A percentile compares a stretch with the other conserved stretches of the same genome.
Evolutionary conservation across 2,329 filamentous ascomycete species (phyloP).

Genomic region (Penicillium hordei): DNA sequence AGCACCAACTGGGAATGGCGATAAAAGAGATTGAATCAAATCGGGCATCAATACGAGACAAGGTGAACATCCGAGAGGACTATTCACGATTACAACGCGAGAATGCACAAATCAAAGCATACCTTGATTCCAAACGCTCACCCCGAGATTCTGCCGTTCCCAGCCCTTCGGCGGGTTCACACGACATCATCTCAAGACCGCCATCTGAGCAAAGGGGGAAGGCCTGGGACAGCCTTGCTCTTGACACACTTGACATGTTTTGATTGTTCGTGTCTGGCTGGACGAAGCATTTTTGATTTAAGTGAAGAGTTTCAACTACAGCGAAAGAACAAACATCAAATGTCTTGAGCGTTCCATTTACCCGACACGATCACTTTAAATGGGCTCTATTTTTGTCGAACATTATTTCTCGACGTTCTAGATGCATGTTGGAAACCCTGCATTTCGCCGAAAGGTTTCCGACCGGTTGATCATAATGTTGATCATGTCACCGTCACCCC

Average conservation of each 20-base stretch:
- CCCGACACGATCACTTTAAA: not conserved
- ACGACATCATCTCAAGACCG: conserved; percentile 14
- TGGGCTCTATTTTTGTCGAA: not conserved
- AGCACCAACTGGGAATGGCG: conserved; percentile 24
- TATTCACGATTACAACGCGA: conserved; percentile 26
- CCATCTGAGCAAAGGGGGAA: conserved; percentile 17
- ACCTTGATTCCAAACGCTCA: conserved; percentile 17
- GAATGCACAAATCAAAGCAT: conserved; percentile 24
- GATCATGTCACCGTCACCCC: not conserved
- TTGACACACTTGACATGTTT: conserved; percentile 27
- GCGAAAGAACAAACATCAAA: not conserved
- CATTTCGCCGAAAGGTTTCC: not conserved
- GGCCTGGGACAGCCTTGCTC: conserved; percentile 29
- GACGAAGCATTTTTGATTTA: not conserved
- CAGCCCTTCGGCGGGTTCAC: conserved; percentile 2
- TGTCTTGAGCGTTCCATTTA: not conserved
- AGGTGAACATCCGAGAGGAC: conserved; percentile 22
- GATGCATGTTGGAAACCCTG: not conserved
- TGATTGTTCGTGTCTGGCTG: conserved; percentile 6
- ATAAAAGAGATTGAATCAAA: conserved; percentile 26
- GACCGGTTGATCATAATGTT: not conserved
- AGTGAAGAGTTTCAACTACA: not conserved
- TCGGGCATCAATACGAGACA: conserved; percentile 18
- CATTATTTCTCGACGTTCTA: not conserved
- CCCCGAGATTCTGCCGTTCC: conserved; percentile 12